Evolutionary conservation across 1,139 yeast genomes (phyloP), one percentile per base, ranked within the genome.

Genomic region (Kurtzmaniella quercitrusa): DNA sequence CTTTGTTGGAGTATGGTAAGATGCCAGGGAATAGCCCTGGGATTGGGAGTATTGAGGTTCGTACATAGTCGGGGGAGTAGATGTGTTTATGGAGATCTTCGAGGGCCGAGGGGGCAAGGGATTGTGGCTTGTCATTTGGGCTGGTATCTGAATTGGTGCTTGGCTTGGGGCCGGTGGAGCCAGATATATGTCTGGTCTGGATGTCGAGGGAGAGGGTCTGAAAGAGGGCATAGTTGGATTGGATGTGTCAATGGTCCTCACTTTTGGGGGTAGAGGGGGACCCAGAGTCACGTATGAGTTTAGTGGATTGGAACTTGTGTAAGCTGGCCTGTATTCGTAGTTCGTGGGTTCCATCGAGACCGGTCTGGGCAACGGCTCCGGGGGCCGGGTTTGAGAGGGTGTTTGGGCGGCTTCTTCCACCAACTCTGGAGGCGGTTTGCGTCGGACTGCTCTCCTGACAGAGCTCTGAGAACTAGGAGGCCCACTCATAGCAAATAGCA

Each of bases 391-490:
- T 10, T 10, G 31, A n/a, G n/a, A n/a, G n/a, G 31, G 31, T 27
- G 31, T 10, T n/a, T 11, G 14, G 10, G 5, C 5, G 12, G 31
- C 10, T 11, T 10, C 14, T 27, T 27, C 31, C 12, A 27, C 14
- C 31, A 36, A 14, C 10, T 36, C 38, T 16, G 44, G 44, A 17
- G 44, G 44, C 4, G 44, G 44, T 19, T 41, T 41, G 14, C 44
- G 31, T 38, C 44, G 25, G 12, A 29, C 17, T 11, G 21, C 5
- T 38, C 25, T 25, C 21, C 27, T 23, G 3, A 11, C n/a, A 10
- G 23, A 18, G 29, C 16, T 8, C 19, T n/a, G 40, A 23, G 33
- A 14, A 9, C 27, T 11, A 16, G 17, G 19, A n/a, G 40, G 33
- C 15, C 40, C 27, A 24, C 18, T 18, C 39, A 37, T 34, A 16